A percentile compares a stretch with the other conserved stretches of the same genome.
Evolutionary conservation across 768 basidiomycete genomes (phyloP).

Genomic region (Gymnopilus dilepis): DNA sequence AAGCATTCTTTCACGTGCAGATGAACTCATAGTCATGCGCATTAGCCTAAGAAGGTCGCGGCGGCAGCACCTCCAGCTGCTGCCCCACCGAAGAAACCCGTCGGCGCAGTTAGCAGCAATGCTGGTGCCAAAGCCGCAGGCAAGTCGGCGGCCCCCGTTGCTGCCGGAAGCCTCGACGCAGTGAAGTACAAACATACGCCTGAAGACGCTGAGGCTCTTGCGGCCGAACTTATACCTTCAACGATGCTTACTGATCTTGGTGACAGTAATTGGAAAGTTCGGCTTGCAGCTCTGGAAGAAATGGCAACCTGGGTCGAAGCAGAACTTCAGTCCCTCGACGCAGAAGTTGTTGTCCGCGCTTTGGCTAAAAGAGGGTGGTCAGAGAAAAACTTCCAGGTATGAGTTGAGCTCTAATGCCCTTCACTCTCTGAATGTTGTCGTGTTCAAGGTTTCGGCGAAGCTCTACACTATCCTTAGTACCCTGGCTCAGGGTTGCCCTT

Average conservation of each 20-base stretch:
- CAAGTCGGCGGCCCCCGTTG: constrained; percentile 54
- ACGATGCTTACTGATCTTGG: constrained; percentile 72
- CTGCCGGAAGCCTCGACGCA: constrained; percentile 68
- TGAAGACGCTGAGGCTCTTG: constrained; percentile 89
- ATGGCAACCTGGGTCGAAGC: constrained; percentile 84
- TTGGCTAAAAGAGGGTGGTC: constrained; percentile 93
- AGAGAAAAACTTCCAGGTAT: constrained; percentile 99
- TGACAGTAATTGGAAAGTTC: constrained; percentile 93
- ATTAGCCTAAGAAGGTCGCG: constrained; percentile 57
- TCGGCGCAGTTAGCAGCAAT: constrained; percentile 45
- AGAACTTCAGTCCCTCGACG: constrained; percentile 69
- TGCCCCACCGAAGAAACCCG: constrained; percentile 49
- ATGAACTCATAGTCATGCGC: neutral
- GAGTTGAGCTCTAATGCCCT: constrained; percentile 6
- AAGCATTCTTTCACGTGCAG: neutral
- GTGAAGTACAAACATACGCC: constrained; percentile 92
- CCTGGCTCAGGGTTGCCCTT: constrained; percentile 79
- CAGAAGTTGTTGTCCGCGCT: constrained; percentile 87
- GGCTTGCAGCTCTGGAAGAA: constrained; percentile 87
- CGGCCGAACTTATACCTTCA: constrained; percentile 72
- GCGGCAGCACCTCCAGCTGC: constrained; percentile 38
- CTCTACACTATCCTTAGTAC: constrained; percentile 77
- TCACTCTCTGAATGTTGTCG: constrained; percentile 1
- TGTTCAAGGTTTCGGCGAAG: constrained; percentile 84
- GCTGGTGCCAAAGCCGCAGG: constrained; percentile 51